These are phyloP conservation scores for Panaeolus papilionaceus DNA, from an alignment of 768 basidiomycete species.

Conservation along the genomic window DNA sequence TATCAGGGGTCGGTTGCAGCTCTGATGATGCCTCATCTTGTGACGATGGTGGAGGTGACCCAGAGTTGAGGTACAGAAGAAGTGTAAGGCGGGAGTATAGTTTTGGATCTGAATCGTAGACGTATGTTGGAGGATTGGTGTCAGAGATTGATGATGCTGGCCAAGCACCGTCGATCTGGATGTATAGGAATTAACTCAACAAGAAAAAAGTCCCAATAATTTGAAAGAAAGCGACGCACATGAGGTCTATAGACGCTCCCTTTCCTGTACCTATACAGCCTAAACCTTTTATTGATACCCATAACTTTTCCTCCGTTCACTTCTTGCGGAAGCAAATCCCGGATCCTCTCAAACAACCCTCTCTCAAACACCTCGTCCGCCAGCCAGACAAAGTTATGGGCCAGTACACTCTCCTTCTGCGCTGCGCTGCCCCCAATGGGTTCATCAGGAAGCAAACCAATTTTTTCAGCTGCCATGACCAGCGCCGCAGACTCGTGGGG, in stretches of 20 bases:
- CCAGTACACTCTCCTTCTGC: conserved; percentile 50
- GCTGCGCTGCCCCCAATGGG: conserved; percentile 52
- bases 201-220: neutral
- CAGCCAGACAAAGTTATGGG: conserved; percentile 60
- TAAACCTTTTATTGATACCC: conserved; percentile 56
- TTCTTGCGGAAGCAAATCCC: conserved; percentile 45
- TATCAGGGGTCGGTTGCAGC: neutral
- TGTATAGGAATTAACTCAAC: neutral
- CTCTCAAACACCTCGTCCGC: conserved; percentile 50
- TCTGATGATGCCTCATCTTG: neutral
- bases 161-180: conserved; percentile 59
- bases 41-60: conserved; percentile 1
- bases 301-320: conserved; percentile 49
- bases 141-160: conserved; percentile 48
- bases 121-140: conserved; percentile 45
- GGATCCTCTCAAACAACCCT: conserved; percentile 47
- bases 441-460: conserved; percentile 58
- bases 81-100: conserved; percentile 55
- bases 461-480: conserved; percentile 48
- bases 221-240: conserved; percentile 27
- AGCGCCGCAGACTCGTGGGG: conserved; percentile 49
- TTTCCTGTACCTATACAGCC: conserved; percentile 56
- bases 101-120: conserved; percentile 55
- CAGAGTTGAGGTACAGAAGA: conserved; percentile 45
- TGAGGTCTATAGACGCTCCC: conserved; percentile 59